Percentiles rank a stretch among this genome's conserved stretches.
phyloP scores from a whole-genome alignment of 805 yeast genomes.

The Limtongia smithiae region DNA sequence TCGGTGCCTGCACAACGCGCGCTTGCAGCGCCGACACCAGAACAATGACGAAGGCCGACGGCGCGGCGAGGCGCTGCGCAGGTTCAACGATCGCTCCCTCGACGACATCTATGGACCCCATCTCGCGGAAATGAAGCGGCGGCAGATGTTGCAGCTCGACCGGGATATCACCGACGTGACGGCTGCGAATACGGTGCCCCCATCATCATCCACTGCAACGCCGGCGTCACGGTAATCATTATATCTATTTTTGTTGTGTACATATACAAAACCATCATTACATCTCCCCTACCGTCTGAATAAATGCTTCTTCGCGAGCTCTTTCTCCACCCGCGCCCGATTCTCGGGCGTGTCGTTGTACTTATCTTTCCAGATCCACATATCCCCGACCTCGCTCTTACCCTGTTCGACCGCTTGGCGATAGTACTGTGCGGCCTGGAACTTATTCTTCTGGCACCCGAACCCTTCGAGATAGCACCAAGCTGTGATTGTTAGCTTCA shows the following conservation, averaged over 20 bases:
- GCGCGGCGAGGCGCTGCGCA: neutral
- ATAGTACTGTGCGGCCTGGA: slow-evolving; percentile 36
- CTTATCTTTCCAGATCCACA: slow-evolving; percentile 38
- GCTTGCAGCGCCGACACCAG: slow-evolving; percentile 60
- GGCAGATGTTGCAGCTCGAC: neutral
- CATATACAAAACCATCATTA: neutral
- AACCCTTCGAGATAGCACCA: slow-evolving; percentile 34
- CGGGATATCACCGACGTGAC: no score
- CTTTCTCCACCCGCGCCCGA: slow-evolving; percentile 1
- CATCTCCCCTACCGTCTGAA: neutral
- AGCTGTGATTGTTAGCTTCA: neutral
- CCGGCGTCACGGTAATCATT: no score
- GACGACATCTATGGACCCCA: neutral
- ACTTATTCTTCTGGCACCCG: slow-evolving; percentile 35
- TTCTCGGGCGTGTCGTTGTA: slow-evolving; percentile 27
- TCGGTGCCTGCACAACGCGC: slow-evolving; percentile 74
- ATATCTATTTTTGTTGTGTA: no score
- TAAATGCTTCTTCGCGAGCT: neutral
- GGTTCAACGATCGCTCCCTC: neutral
- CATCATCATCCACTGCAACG: no score
- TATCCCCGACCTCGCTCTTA: slow-evolving; percentile 35
- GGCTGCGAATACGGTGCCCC: no score
- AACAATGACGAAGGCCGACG: slow-evolving; percentile 50
- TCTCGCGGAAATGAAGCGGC: neutral
- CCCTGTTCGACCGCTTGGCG: slow-evolving; percentile 35